Conservation (phyloP, 495 filamentous ascomycete species). For the Penicillium lividum region DNA sequence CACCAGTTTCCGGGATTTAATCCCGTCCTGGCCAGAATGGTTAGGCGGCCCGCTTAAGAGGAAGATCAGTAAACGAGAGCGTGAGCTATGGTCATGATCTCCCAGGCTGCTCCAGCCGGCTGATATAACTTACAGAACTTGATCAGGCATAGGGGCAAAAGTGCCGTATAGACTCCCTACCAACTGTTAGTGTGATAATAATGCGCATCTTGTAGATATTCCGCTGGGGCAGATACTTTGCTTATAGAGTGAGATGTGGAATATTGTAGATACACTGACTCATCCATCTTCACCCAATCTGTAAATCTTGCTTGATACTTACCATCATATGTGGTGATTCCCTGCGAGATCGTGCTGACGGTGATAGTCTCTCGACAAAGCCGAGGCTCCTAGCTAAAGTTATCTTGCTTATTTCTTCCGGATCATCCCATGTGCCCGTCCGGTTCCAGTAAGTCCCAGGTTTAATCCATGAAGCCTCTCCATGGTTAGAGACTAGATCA, state of each 20-base stretch:
- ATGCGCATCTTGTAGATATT: not conserved
- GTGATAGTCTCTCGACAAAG: no score
- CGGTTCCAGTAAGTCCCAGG: no score
- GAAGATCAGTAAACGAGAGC: slow-evolving; percentile 10
- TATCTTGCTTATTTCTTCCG: no score
- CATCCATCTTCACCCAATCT: no score
- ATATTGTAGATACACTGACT: not conserved
- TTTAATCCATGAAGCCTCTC: no score
- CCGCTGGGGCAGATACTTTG: not conserved
- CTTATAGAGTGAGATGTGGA: not conserved
- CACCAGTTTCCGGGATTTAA: slow-evolving; percentile 8
- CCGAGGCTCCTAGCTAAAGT: no score
- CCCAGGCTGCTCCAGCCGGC: not conserved
- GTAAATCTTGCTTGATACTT: no score
- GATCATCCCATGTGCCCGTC: no score
- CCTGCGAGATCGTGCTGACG: no score
- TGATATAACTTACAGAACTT: not conserved
- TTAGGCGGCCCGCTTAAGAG: slow-evolving; percentile 13
- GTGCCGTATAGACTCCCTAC: not conserved
- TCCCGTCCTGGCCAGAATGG: slow-evolving; percentile 17
- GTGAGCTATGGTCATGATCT: slow-evolving; percentile 31
- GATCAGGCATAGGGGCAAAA: not conserved
- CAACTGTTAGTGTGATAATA: not conserved
- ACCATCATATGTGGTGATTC: no score
- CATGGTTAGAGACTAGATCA: no score